phyloP scores from a whole-genome alignment of 805 yeast species.

The Kregervanrija delftensis region DNA sequence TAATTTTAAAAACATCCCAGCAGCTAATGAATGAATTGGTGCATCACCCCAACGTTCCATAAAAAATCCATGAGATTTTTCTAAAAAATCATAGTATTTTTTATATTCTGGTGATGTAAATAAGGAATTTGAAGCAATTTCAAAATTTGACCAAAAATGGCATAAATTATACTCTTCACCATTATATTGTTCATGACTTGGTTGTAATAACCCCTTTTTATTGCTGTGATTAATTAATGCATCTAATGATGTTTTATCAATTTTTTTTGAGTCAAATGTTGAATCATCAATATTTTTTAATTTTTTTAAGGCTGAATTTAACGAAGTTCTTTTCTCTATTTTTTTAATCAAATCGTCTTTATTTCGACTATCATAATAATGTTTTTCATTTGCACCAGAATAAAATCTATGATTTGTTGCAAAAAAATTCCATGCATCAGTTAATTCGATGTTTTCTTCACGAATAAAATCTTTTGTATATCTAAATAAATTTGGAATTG shows the following conservation, averaged over 20 bases:
- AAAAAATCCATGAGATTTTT: conserved; percentile 74
- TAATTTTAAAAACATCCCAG: conserved; percentile 64
- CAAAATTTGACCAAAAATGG: conserved; percentile 93
- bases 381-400: conserved; percentile 25
- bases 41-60: conserved; percentile 98
- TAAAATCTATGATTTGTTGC: conserved; percentile 33
- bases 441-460: conserved; percentile 39
- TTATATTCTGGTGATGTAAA: conserved; percentile 62
- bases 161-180: conserved; percentile 68
- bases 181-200: conserved; percentile 51
- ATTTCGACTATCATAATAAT: conserved; percentile 20
- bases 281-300: conserved; percentile 4
- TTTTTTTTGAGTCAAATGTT: conserved; percentile 1
- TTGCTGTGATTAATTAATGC: conserved; percentile 33
- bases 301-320: conserved; percentile 15
- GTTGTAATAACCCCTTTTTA: conserved; percentile 23
- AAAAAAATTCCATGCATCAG: conserved; percentile 68
- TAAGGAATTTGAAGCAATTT: conserved; percentile 76
- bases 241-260: conserved; percentile 29
- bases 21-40: conserved; percentile 84
- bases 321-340: conserved; percentile 20
- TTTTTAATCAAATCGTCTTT: conserved; percentile 21
- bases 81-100: conserved; percentile 62
- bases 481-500: conserved; percentile 77
- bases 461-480: conserved; percentile 60